Percentiles rank a stretch among this genome's conserved stretches.
Evolutionary conservation across 2,329 filamentous ascomycete species (phyloP).

Genomic region (Penicillium hesseltinei): DNA sequence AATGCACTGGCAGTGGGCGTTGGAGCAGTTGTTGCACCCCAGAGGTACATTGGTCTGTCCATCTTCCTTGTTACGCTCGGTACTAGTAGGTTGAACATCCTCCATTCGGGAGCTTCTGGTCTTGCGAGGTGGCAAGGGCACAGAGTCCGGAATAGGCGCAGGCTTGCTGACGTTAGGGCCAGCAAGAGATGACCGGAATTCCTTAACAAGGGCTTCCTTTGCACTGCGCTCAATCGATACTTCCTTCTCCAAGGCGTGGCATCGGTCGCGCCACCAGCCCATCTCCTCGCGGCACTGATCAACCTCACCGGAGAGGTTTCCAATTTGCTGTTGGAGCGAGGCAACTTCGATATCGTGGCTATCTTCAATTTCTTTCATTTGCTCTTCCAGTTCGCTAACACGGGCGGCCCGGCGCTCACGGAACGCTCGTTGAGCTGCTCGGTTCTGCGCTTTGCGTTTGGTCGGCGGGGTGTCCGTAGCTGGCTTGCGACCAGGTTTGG

Average conservation of each 20-base stretch:
- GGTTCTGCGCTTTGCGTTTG: conserved; percentile 91
- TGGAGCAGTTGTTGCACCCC: conserved; percentile 66
- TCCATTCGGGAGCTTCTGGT: conserved; percentile 24
- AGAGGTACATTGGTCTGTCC: conserved; percentile 43
- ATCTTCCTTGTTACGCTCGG: conserved; percentile 20
- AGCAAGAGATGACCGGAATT: conserved; percentile 37
- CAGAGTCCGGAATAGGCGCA: conserved; percentile 34
- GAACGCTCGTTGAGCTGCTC: conserved; percentile 87
- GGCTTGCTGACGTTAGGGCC: conserved; percentile 19
- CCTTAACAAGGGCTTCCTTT: conserved; percentile 45
- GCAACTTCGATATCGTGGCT: conserved; percentile 45
- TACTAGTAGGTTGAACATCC: conserved; percentile 13
- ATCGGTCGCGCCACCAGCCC: conserved; percentile 51
- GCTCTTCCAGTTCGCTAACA: conserved; percentile 65
- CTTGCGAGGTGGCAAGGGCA: conserved; percentile 39
- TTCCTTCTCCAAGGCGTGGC: conserved; percentile 62
- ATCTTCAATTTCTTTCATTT: conserved; percentile 50
- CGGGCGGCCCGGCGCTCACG: conserved; percentile 81
- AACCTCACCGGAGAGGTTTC: conserved; percentile 61
- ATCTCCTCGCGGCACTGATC: conserved; percentile 60
- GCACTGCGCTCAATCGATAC: conserved; percentile 48
- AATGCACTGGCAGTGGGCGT: conserved; percentile 62
- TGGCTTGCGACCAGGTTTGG: conserved; percentile 89
- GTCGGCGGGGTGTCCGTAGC: conserved; percentile 89
- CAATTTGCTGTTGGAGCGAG: conserved; percentile 56